Evolutionary conservation across 139 green algal species (phyloP).

Genomic region (Micromonas pusilla): DNA sequence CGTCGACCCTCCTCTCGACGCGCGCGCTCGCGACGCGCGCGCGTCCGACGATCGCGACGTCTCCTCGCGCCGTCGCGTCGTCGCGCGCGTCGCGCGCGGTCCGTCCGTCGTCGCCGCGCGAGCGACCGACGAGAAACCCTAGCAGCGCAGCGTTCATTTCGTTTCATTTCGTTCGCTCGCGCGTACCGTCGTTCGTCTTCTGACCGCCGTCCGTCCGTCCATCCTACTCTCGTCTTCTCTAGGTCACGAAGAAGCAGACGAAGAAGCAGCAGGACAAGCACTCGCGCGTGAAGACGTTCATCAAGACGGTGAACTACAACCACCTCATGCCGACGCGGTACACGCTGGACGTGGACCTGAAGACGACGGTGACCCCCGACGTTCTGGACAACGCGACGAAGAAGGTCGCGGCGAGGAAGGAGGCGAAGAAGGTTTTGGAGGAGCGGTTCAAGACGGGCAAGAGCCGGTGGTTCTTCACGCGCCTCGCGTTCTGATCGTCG

Average conservation of each 20-base stretch:
- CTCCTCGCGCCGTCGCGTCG: too few species aligned
- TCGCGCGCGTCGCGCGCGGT: too few species aligned
- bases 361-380: constrained; percentile 65
- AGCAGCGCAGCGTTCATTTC: too few species aligned
- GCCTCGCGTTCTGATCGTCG: constrained; percentile 83
- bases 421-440: constrained; percentile 87
- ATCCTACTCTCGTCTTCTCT: neutral
- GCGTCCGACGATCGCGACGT: too few species aligned
- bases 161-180: neutral
- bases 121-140: too few species aligned
- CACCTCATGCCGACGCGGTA: constrained; percentile 99
- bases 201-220: neutral
- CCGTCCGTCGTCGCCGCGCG: too few species aligned
- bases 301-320: constrained; percentile 99
- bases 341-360: constrained; percentile 92
- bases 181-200: too few species aligned
- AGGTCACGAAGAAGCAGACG: constrained; percentile 21
- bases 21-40: too few species aligned
- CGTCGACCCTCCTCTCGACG: too few species aligned
- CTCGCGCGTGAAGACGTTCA: constrained; percentile 70
- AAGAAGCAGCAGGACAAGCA: constrained; percentile 30
- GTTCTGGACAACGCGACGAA: constrained; percentile 81
- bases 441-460: constrained; percentile 99
- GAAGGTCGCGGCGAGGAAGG: constrained; percentile 75
- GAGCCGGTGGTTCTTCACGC: constrained; percentile 99